Evolutionary conservation across 148 eudicot genomes (phyloP), one percentile per base, ranked within the genome.

Genomic region (Cornus controversa): DNA sequence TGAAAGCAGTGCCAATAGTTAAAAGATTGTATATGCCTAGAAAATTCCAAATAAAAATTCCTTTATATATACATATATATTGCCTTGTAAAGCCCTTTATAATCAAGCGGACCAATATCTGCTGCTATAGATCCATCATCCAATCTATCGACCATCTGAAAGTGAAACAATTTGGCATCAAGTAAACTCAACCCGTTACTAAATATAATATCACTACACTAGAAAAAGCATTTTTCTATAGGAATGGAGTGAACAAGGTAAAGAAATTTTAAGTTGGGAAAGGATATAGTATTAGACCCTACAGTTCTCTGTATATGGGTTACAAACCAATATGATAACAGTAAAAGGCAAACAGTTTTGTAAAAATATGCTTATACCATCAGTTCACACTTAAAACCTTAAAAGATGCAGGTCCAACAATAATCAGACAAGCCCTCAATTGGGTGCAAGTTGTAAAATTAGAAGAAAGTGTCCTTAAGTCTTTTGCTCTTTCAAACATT

Each of bases 1-100:
- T 95, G 88, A 86, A 87, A 83, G 42, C 63, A 77, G 80, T 70
- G 16, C 9, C 53, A 45, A 42, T 75, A 58, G 71, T 74, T 27
- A 81, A 18, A 31, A 67, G 69, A 64, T 0, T 28, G 34, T 45
- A 71, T 9, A n/a, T 47, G 20, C 60, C 54, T 50, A 82, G 24
- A 50, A 67, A 11, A 63, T 65, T 27, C 57, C 40, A 36, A 60
- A 45, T 28, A 69, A 18, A 53, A 65, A 53, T 29, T 69, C 60
- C 73, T 26, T 24, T 8, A 40, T 6, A 40, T 40, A 40, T 40
- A 40, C 45, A 40, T 9, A 40, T 45, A 67, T n/a, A 69, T 81
- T 88, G 81, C 99, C 97, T 93, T 95, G 93, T 95, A 95, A 73
- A 95, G 97, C 78, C 97, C 97, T 85, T 90, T 93, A 80, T 95